These are phyloP conservation scores for Stephanodiscus minutulus DNA, from an alignment of 108 stramenopile genomes.

Conservation along the genomic window DNA sequence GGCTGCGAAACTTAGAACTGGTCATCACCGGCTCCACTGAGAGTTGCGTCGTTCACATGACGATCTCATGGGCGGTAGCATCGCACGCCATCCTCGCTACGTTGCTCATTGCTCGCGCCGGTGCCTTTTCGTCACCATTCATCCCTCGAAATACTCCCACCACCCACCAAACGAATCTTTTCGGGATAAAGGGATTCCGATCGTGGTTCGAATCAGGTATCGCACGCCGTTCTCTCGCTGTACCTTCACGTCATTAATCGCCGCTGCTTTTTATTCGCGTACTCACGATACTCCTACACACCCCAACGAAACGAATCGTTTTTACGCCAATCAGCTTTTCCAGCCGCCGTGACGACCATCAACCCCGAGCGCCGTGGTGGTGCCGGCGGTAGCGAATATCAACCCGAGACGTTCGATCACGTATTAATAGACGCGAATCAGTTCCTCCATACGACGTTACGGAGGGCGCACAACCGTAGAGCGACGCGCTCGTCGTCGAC, in stretches of 20 bases:
- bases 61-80: no score
- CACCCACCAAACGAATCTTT: conserved; percentile 21
- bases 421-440: conserved; percentile 90
- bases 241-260: no score
- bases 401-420: conserved; percentile 77
- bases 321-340: no score
- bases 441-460: conserved; percentile 66
- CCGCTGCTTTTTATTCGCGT: no score
- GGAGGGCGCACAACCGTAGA: conserved; percentile 46
- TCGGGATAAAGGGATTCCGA: conserved; percentile 83
- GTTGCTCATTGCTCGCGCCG: background rate
- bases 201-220: conserved; percentile 81
- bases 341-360: conserved; percentile 58
- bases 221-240: no score
- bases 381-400: background rate
- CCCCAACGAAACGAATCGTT: no score
- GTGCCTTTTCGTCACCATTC: background rate
- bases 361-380: conserved; percentile 8
- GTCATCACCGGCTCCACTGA: no score
- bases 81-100: no score
- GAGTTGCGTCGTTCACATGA: no score
- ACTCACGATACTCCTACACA: no score
- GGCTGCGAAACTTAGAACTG: no score
- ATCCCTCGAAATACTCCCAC: background rate
- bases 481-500: conserved; percentile 10